Percentiles rank a stretch among this genome's conserved stretches.
These are phyloP conservation scores for Coleophoma crateriformis DNA, from an alignment of 2,329 filamentous ascomycete genomes.

Conservation along the genomic window DNA sequence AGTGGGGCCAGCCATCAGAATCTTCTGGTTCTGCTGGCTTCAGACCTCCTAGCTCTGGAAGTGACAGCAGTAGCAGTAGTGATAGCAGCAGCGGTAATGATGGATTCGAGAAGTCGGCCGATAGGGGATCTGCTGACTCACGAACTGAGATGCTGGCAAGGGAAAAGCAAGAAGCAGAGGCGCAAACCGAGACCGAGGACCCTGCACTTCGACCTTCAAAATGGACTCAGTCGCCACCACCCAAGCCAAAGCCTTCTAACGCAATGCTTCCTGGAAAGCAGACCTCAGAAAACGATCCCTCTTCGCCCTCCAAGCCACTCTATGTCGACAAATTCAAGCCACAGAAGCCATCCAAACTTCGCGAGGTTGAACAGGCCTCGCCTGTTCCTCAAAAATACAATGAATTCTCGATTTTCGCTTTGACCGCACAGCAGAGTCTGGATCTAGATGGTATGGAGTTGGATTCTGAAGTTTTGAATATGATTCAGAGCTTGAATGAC, in stretches of 20 bases:
- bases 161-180: background rate
- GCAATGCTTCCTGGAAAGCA: background rate
- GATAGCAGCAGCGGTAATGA: background rate
- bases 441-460: too few relatives aligned
- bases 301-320: background rate
- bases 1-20: too few relatives aligned
- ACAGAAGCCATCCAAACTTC: conserved; percentile 1
- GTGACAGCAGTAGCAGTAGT: background rate
- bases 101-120: too few relatives aligned
- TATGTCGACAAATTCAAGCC: conserved; percentile 1
- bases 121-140: too few relatives aligned
- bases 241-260: conserved; percentile 1
- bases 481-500: too few relatives aligned
- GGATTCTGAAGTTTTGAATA: too few relatives aligned
- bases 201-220: background rate
- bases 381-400: conserved; percentile 1
- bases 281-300: background rate
- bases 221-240: conserved; percentile 2
- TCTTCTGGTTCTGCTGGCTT: background rate
- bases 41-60: background rate
- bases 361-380: background rate
- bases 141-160: too few relatives aligned
- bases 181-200: background rate
- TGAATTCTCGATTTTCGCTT: background rate
- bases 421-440: too few relatives aligned